Evolutionary conservation across 2,329 filamentous ascomycete species (phyloP), one percentile per base, ranked within the genome.

Genomic region (Penicillium sumatraense): DNA sequence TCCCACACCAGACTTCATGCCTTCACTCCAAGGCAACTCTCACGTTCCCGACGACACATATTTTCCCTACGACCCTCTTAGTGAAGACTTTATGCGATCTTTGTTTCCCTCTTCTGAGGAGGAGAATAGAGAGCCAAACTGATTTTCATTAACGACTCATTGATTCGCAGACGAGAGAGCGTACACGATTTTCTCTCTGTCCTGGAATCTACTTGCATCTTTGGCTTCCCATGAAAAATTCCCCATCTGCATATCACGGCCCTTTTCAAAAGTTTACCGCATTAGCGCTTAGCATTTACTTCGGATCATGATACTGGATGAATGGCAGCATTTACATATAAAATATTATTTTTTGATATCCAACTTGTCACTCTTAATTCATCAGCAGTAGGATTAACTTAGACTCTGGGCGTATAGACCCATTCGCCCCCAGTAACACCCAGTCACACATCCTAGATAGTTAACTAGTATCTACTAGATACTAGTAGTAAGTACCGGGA

Each of bases 1-100:
- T 31, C 48, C 54, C 42, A 56, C 55, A 9, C 54, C 56, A 6
- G 63, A 64, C 23, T 38, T 63, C 42, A 53, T 56, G 47, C 56
- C 49, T 9, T 53, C 60, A 2, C 31, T 55, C 11, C 46, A 53
- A 20, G 54, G 53, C 2, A 50, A 53, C 14, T 48, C 48, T 2
- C 54, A 60, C 29, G 51, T 65, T 26, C 44, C 54, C 4, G 58
- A 63, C 18, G 69, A 73, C 35, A 62, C 61, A 0, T 74, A 70
- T 51, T 75, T 75, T 53, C 72, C 72, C 9, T 74, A 75, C 56
- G 72, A 75, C 36, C 72, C 72, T 6, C 72, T 75, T 44, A 68
- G 62, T 38, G 71, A 70, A 16, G 71, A 74, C 42, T 75, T 75
- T 23, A 72, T 75, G 56, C 62, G 69, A 18, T 74, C 72, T 20